Percentiles rank a stretch among this genome's conserved stretches.
Conservation (phyloP, 352 stramenopile species). For the Phytophthora ramorum region DNA sequence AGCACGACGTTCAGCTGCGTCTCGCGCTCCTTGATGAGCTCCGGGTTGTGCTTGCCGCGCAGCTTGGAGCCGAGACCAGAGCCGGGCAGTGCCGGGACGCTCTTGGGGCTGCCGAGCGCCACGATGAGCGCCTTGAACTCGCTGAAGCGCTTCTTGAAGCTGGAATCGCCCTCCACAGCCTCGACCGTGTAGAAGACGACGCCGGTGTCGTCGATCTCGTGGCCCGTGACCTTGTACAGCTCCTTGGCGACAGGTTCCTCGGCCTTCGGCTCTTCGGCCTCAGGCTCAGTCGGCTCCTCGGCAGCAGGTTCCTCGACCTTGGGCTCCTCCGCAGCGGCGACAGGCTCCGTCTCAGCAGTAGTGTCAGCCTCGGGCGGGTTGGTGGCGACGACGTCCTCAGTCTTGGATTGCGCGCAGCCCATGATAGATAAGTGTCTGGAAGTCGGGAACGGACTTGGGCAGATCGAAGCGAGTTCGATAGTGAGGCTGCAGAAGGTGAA, state of each 20-base stretch:
- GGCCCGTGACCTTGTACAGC: constrained; percentile 53
- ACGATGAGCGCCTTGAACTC: constrained; percentile 83
- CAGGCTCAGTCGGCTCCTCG: constrained; percentile 11
- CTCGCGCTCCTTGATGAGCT: constrained; percentile 69
- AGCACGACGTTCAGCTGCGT: constrained; percentile 66
- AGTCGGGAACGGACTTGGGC: constrained; percentile 25
- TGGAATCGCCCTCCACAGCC: constrained; percentile 34
- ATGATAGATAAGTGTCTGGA: constrained; percentile 38
- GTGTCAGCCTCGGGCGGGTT: constrained; percentile 24
- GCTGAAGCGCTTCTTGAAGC: constrained; percentile 79
- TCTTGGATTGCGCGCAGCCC: constrained; percentile 82
- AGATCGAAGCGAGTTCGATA: constrained; percentile 46
- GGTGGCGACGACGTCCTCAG: constrained; percentile 41
- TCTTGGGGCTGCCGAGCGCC: constrained; percentile 37
- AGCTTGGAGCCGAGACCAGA: constrained; percentile 56
- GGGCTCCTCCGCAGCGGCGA: constrained; percentile 2
- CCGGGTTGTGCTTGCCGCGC: constrained; percentile 65
- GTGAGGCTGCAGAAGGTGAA: constrained; percentile 15
- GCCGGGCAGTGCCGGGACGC: constrained; percentile 61
- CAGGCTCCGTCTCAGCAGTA: constrained; percentile 18
- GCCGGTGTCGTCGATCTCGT: constrained; percentile 68
- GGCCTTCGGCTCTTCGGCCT: constrained; percentile 19
- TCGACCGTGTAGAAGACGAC: constrained; percentile 80
- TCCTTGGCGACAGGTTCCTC: constrained; percentile 28
- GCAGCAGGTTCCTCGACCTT: constrained; percentile 7